Evolutionary conservation across 108 stramenopile genomes (phyloP), one percentile per base, ranked within the genome.

Genomic region (Discostella pseudostelligera): DNA sequence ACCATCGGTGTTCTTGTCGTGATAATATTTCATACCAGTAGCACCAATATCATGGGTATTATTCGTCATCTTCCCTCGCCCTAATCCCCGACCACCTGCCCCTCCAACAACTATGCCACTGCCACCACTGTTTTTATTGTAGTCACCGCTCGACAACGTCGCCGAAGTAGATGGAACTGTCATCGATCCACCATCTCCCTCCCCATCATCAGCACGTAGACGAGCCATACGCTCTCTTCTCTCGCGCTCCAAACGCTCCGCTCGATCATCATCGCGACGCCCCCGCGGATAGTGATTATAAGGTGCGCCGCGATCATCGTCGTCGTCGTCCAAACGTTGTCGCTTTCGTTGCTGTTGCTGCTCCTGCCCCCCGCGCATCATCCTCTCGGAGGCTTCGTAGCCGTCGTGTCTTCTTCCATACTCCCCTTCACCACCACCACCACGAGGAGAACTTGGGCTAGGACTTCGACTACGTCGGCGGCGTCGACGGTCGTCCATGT

Each of bases 161-260:
- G 32, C 3, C 5, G 32, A 4, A 32, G 32, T 32, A 5, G 32
- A 32, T 32, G 32, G 32, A 32, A 3, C 60, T 32, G 14, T 39
- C 61, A 12, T 59, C 66, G 13, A 77, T 21, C 53, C 46, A 46
- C 68, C 63, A 56, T 88, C 85, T 70, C 89, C 91, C 54, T 84
- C 76, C 35, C 81, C 74, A 50, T 85, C 84, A 72, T 92, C 84
- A 4, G 80, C 72, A 42, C 92, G 85, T 28, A 93, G 50, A 8
- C 88, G 81, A 17, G 85, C 86, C 92, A 93, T 93, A 12, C 92
- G 88, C 39, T 70, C 81, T 14, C 80, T 60, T 20, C 87, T 70
- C 51, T 87, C 87, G 35, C 57, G 44, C 72, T 82, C 85, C 29
- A 70, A 59, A 44, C 58, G 58, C 47, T 81, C 74, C 32, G 5